Conservation (phyloP, 1,139 yeast genomes). For the Suhomyces chickasaworum region DNA sequence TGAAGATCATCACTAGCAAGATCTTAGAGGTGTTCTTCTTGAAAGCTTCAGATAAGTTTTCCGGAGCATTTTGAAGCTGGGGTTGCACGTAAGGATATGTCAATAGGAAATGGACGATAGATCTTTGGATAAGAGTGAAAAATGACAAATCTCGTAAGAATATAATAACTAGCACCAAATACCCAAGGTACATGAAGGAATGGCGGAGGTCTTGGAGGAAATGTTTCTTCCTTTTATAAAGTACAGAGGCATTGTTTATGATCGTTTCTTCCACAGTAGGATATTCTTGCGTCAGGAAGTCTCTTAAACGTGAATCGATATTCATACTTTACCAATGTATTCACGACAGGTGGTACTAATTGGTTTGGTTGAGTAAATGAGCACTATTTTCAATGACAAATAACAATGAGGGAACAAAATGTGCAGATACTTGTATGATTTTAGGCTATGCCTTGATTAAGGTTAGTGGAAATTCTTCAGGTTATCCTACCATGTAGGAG, state of each 20-base stretch:
- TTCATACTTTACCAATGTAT: conserved; percentile 9
- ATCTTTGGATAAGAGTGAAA: conserved; percentile 29
- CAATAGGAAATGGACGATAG: conserved; percentile 32
- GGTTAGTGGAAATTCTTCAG: background rate
- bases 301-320: conserved; percentile 28
- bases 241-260: conserved; percentile 35
- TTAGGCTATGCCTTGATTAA: background rate
- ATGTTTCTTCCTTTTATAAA: conserved; percentile 43
- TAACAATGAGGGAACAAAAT: background rate
- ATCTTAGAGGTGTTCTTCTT: conserved; percentile 32
- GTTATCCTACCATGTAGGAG: background rate
- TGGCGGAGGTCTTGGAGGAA: conserved; percentile 39
- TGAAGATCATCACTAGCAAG: conserved; percentile 28
- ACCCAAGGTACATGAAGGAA: conserved; percentile 33
- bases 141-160: conserved; percentile 43
- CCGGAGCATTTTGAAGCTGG: background rate
- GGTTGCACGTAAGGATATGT: conserved; percentile 26
- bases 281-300: conserved; percentile 32
- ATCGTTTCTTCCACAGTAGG: conserved; percentile 45
- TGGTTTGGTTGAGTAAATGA: background rate
- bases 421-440: background rate
- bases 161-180: conserved; percentile 30
- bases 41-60: conserved; percentile 24
- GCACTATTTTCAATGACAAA: background rate
- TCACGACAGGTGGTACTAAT: background rate